Percentiles rank a stretch among this genome's conserved stretches.
Evolutionary conservation across 176 grass and related monocot species (phyloP).

Genomic region (Otatea glauca): DNA sequence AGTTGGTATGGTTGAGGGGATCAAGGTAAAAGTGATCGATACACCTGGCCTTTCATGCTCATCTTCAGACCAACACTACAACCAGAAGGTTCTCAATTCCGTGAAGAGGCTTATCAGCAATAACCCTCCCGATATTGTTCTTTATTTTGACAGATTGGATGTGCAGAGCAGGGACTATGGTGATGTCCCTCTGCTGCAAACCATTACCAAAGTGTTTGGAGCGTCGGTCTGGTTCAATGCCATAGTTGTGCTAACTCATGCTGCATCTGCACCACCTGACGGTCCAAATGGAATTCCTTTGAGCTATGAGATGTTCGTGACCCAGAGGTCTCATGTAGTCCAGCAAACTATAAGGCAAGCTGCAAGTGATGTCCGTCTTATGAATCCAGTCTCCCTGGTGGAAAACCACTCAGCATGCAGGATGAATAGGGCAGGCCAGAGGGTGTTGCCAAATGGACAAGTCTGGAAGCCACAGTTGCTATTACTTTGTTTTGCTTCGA

Average conservation of each 20-base stretch:
- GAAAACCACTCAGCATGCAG: conserved; percentile 92
- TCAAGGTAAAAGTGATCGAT: conserved; percentile 87
- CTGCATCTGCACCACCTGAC: conserved; percentile 91
- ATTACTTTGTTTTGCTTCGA: conserved; percentile 90
- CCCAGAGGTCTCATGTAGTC: conserved; percentile 89
- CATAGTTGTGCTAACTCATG: conserved; percentile 91
- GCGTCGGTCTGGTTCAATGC: conserved; percentile 92
- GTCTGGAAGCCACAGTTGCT: conserved; percentile 93
- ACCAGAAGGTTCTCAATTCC: conserved; percentile 81
- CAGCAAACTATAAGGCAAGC: conserved; percentile 96
- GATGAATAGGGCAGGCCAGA: conserved; percentile 84
- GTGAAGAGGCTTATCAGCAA: conserved; percentile 78
- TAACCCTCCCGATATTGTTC: conserved; percentile 85
- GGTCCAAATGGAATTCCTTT: conserved; percentile 80
- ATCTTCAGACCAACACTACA: conserved; percentile 69
- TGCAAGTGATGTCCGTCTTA: conserved; percentile 81
- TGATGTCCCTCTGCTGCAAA: conserved; percentile 74
- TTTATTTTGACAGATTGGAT: conserved; percentile 95
- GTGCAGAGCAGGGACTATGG: conserved; percentile 83
- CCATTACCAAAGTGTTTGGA: conserved; percentile 79
- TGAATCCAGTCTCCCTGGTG: conserved; percentile 93
- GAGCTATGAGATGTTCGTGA: conserved; percentile 98
- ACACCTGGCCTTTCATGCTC: conserved; percentile 88
- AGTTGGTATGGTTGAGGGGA: conserved; percentile 73
- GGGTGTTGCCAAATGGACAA: conserved; percentile 94